Percentiles rank a stretch among this genome's conserved stretches.
phyloP scores from a whole-genome alignment of 2,329 filamentous ascomycete species.

The Paracorniculantispora psalliotae region DNA sequence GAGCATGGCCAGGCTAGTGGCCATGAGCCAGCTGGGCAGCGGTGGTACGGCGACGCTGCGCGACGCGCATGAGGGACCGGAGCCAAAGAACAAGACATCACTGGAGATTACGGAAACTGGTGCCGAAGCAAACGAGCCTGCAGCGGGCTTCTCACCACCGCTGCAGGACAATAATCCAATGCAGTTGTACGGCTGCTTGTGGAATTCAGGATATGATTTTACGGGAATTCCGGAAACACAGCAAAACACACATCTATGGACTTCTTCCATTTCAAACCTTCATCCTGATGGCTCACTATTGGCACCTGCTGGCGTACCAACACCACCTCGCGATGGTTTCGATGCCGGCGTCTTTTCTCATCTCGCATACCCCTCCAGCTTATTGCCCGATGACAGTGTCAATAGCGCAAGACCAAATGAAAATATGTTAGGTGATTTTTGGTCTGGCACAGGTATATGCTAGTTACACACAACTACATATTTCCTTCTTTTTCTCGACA shows the following conservation, averaged over 20 bases:
- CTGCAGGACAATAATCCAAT: not conserved
- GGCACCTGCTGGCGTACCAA: not conserved
- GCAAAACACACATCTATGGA: not conserved
- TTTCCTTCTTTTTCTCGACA: not conserved
- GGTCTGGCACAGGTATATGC: not conserved
- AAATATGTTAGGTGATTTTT: not conserved
- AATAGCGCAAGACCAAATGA: not conserved
- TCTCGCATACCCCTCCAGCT: not conserved
- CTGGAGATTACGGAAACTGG: not conserved
- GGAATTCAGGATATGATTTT: not conserved
- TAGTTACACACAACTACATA: not conserved
- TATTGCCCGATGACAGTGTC: not conserved
- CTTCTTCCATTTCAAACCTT: not conserved
- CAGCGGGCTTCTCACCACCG: not conserved
- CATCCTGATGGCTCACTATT: not conserved
- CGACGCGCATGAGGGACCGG: not conserved
- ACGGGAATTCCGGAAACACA: not conserved
- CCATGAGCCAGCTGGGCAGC: not conserved
- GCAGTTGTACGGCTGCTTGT: not conserved
- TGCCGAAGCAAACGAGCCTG: not conserved
- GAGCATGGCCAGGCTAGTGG: not conserved
- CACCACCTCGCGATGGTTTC: not conserved
- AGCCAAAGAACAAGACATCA: not conserved
- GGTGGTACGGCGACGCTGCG: slow-evolving; percentile 1
- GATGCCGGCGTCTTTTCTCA: not conserved